These are phyloP conservation scores for Craterostigma plantagineum DNA, from an alignment of 257 asterid species.

Conservation along the genomic window DNA sequence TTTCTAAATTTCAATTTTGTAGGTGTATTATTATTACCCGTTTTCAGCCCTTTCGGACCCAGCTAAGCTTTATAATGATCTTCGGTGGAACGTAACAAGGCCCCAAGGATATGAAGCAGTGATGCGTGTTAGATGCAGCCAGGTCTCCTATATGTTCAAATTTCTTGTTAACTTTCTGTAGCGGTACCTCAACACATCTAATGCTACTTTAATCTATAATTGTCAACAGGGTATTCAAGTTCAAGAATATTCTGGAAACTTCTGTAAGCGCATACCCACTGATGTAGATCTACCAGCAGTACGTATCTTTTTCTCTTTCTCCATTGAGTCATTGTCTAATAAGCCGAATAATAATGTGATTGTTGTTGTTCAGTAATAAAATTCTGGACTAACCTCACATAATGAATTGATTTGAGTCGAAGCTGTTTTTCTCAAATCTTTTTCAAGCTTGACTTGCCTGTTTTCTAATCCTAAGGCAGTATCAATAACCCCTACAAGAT, in stretches of 20 bases:
- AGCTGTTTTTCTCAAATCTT: too few relatives aligned
- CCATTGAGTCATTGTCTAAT: not conserved
- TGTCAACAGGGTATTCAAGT: constrained; percentile 84
- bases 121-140: constrained; percentile 99
- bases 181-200: not conserved
- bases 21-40: constrained; percentile 91
- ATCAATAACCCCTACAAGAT: too few relatives aligned
- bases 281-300: constrained; percentile 98
- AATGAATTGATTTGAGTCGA: constrained; percentile 3
- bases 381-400: not conserved
- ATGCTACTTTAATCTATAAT: not conserved
- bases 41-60: constrained; percentile 92
- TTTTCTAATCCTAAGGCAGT: too few relatives aligned
- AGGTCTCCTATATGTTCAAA: constrained; percentile 27
- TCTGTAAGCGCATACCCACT: constrained; percentile 92
- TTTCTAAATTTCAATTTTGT: not conserved
- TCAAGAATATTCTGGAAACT: constrained; percentile 87
- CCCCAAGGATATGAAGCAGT: constrained; percentile 99
- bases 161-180: not conserved
- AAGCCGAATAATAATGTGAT: too few relatives aligned
- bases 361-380: constrained; percentile 4
- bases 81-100: constrained; percentile 95
- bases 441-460: too few relatives aligned
- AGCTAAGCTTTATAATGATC: constrained; percentile 91
- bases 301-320: constrained; percentile 25